Percentiles rank a stretch among this genome's conserved stretches.
These are phyloP conservation scores for Paraglomus occultum DNA, from an alignment of 192 early-diverging fungal species.

Conservation along the genomic window DNA sequence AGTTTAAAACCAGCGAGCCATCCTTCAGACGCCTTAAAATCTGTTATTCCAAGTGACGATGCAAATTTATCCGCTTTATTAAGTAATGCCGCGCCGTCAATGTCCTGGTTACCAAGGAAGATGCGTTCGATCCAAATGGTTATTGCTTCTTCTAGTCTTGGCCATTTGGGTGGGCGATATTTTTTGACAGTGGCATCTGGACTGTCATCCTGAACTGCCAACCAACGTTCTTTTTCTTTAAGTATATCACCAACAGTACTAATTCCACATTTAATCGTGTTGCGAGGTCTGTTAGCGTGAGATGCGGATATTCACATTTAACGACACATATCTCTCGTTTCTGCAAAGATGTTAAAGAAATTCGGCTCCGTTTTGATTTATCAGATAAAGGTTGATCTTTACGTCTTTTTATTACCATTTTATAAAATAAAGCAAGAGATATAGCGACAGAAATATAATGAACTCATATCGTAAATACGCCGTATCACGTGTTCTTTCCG, in stretches of 20 bases:
- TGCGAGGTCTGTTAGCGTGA: neutral
- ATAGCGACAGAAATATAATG: too few relatives aligned
- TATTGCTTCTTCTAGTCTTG: slow-evolving; percentile 8
- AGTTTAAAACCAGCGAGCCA: slow-evolving; percentile 25
- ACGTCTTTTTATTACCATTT: too few relatives aligned
- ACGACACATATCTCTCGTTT: slow-evolving; percentile 1
- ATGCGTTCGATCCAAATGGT: neutral
- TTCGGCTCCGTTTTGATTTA: too few relatives aligned
- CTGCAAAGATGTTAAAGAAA: neutral
- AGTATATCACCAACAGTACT: neutral
- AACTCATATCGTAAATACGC: too few relatives aligned
- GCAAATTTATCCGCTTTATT: slow-evolving; percentile 4
- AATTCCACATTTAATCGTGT: neutral
- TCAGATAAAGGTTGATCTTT: too few relatives aligned
- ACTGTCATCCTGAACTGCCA: neutral
- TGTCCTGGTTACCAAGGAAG: neutral
- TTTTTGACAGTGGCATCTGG: neutral
- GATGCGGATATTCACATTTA: neutral
- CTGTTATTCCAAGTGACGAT: neutral
- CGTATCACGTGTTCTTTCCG: too few relatives aligned
- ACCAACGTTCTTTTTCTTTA: neutral
- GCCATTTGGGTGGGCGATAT: neutral
- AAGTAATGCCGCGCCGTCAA: neutral
- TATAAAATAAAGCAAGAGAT: too few relatives aligned
- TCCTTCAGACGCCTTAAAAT: slow-evolving; percentile 22